phyloP scores from a whole-genome alignment of 2,329 filamentous ascomycete genomes.

The Fusarium sterilihyphosum region DNA sequence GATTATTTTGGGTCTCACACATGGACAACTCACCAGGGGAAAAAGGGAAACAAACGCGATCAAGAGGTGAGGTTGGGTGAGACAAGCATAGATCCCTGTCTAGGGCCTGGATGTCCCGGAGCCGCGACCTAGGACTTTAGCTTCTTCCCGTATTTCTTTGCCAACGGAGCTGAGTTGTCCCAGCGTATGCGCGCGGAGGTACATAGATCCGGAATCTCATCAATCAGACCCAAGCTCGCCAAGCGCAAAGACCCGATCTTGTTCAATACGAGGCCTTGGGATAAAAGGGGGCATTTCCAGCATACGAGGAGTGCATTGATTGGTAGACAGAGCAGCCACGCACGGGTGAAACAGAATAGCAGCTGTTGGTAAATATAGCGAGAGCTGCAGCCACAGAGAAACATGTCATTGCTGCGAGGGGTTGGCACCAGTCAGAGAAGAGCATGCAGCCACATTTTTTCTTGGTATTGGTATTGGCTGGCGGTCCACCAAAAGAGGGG shows the following conservation, averaged over 20 bases:
- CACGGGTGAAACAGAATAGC: conserved; percentile 12
- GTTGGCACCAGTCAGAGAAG: conserved; percentile 14
- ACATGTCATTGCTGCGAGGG: conserved; percentile 12
- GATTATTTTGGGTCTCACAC: neutral
- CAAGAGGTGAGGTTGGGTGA: neutral
- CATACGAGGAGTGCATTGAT: conserved; percentile 31
- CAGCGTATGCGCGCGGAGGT: conserved; percentile 6
- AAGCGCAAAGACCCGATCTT: neutral
- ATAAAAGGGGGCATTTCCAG: neutral
- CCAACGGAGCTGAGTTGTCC: neutral
- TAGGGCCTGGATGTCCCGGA: neutral
- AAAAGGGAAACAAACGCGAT: neutral
- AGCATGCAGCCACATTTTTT: conserved; percentile 22
- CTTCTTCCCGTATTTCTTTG: neutral
- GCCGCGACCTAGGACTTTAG: neutral
- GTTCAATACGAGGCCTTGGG: conserved; percentile 10
- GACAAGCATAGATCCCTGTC: conserved; percentile 10
- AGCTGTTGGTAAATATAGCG: conserved; percentile 14
- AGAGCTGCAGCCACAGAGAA: conserved; percentile 13
- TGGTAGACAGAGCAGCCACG: conserved; percentile 23
- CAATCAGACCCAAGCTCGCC: neutral
- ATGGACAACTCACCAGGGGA: conserved; percentile 6
- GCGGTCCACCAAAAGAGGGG: neutral
- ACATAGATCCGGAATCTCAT: neutral
- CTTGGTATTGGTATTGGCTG: neutral